phyloP scores from a whole-genome alignment of 257 asterid genomes.

The Prunella vulgaris region DNA sequence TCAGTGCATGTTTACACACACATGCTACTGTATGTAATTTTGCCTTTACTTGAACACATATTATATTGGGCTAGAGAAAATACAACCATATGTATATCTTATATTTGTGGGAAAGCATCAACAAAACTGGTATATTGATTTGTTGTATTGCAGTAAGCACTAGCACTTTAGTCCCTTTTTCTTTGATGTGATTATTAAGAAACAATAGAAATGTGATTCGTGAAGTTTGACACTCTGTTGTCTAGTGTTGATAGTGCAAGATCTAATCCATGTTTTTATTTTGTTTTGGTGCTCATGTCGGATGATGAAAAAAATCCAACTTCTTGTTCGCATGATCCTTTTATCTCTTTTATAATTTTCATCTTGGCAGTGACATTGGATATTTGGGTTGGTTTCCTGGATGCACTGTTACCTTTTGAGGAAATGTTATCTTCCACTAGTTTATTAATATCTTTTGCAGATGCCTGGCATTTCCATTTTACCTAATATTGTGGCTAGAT shows the following conservation, averaged over 20 bases:
- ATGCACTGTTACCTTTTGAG: background rate
- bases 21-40: background rate
- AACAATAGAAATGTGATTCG: slow-evolving; percentile 8
- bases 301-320: background rate
- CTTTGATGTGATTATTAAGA: background rate
- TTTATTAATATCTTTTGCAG: background rate
- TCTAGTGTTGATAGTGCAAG: background rate
- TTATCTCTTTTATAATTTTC: background rate
- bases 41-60: slow-evolving; percentile 1
- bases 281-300: background rate
- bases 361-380: background rate
- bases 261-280: background rate
- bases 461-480: background rate
- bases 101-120: background rate
- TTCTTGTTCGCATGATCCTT: background rate
- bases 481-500: background rate
- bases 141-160: background rate
- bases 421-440: background rate
- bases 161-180: background rate
- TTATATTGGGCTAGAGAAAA: background rate
- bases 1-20: background rate
- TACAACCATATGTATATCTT: background rate
- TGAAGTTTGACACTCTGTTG: background rate
- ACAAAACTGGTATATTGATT: background rate
- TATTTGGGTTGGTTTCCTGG: background rate